Conservation (phyloP, 1,284 basidiomycete species). For the Boletus smithii region DNA sequence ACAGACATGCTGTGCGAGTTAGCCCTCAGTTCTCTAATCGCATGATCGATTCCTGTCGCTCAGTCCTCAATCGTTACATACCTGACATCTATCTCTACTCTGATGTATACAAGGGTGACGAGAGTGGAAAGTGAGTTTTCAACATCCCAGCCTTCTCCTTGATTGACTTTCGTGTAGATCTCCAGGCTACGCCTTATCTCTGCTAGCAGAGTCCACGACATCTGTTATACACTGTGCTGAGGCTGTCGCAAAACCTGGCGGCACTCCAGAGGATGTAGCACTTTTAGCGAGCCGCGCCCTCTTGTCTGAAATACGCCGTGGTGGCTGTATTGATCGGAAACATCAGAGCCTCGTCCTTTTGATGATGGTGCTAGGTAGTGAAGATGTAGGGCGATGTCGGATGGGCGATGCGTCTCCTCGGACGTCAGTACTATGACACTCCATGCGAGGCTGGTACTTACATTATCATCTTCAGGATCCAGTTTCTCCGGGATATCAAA, state of each 20-base stretch:
- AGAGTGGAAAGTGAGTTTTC: conserved; percentile 83
- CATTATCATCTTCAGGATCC: conserved; percentile 54
- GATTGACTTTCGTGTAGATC: conserved; percentile 53
- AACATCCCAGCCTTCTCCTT: neutral
- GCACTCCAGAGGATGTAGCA: conserved; percentile 92
- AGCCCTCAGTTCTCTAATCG: conserved; percentile 97
- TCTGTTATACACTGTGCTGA: conserved; percentile 87
- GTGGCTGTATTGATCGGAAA: conserved; percentile 88
- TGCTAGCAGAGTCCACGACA: conserved; percentile 92
- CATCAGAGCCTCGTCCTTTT: conserved; percentile 89
- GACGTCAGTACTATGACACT: conserved; percentile 57
- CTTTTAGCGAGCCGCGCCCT: conserved; percentile 75
- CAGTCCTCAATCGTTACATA: conserved; percentile 92
- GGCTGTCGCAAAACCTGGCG: conserved; percentile 72
- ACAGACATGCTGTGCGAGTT: conserved; percentile 89
- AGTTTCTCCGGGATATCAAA: conserved; percentile 84
- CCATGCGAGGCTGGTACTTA: conserved; percentile 8
- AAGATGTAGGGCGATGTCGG: conserved; percentile 89
- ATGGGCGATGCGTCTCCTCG: conserved; percentile 80
- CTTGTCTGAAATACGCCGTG: conserved; percentile 73
- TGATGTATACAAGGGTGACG: conserved; percentile 96
- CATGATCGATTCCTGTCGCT: conserved; percentile 92
- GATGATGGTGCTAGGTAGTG: conserved; percentile 92
- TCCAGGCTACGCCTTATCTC: conserved; percentile 90
- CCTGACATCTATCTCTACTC: conserved; percentile 98